phyloP scores from a whole-genome alignment of 2,329 filamentous ascomycete genomes.

The Pyrenophora teres region DNA sequence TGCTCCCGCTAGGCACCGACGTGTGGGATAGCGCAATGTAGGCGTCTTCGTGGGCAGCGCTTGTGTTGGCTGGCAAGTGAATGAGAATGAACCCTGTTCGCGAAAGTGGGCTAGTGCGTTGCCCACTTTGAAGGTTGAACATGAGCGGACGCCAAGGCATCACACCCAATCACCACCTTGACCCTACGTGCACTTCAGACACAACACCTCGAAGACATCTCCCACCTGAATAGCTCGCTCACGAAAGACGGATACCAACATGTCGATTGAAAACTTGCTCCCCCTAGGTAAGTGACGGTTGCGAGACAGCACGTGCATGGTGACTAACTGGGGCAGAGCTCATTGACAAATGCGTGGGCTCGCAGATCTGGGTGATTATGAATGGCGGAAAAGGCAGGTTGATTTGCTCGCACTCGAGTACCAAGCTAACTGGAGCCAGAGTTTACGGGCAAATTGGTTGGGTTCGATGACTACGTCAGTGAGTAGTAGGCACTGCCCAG shows the following conservation, averaged over 20 bases:
- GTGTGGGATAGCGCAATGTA: slow-evolving; percentile 13
- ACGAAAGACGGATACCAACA: slow-evolving; percentile 10
- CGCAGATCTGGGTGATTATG: slow-evolving; percentile 98
- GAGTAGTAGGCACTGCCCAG: slow-evolving; percentile 65
- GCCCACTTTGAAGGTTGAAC: slow-evolving; percentile 6
- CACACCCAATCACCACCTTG: slow-evolving; percentile 20
- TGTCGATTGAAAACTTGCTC: slow-evolving; percentile 39
- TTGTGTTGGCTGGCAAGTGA: slow-evolving; percentile 25
- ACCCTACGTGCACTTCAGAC: slow-evolving; percentile 9
- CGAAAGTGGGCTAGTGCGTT: slow-evolving; percentile 24
- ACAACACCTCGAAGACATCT: not conserved
- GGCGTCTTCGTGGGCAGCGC: slow-evolving; percentile 5
- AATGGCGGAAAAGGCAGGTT: slow-evolving; percentile 91
- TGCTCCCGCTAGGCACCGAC: slow-evolving; percentile 39
- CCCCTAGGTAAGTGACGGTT: slow-evolving; percentile 32
- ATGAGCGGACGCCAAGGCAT: slow-evolving; percentile 24
- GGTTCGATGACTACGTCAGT: slow-evolving; percentile 99
- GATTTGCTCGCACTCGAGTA: not conserved
- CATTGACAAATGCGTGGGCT: slow-evolving; percentile 98
- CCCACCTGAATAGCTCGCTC: not conserved
- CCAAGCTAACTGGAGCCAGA: slow-evolving; percentile 60
- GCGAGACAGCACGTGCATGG: not conserved
- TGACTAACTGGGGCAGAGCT: slow-evolving; percentile 67
- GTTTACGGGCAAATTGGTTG: slow-evolving; percentile 90
- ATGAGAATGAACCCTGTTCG: slow-evolving; percentile 14